phyloP scores from a whole-genome alignment of 495 filamentous ascomycete genomes.

The Tuber brumale region DNA sequence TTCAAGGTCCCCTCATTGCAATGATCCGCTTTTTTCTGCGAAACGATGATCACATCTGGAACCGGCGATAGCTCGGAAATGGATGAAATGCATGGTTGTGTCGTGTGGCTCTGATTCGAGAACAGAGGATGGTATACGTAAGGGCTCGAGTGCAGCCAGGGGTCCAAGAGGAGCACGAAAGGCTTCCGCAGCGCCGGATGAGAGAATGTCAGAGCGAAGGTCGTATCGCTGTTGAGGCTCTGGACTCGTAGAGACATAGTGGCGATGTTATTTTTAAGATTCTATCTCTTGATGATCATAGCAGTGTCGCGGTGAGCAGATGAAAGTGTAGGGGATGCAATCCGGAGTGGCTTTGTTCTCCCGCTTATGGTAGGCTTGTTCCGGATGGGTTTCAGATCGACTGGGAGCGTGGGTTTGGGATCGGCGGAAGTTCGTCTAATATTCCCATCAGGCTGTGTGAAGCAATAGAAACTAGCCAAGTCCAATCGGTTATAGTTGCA shows the following conservation, averaged over 20 bases:
- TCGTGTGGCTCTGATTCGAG: constrained; percentile 52
- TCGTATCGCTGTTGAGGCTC: constrained; percentile 63
- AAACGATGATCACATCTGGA: constrained; percentile 61
- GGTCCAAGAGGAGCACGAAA: constrained; percentile 64
- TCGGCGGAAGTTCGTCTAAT: background rate
- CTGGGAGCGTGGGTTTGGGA: background rate
- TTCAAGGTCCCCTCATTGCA: constrained; percentile 62
- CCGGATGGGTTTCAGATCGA: background rate
- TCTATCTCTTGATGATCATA: background rate
- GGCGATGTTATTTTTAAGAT: background rate
- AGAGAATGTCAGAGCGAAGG: constrained; percentile 60
- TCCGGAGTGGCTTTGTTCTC: background rate
- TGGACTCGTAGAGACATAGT: constrained; percentile 60
- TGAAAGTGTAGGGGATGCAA: background rate
- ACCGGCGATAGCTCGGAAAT: constrained; percentile 53
- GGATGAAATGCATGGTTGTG: constrained; percentile 53
- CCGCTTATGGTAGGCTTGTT: background rate
- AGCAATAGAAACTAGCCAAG: background rate
- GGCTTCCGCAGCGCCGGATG: constrained; percentile 23
- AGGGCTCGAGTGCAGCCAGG: constrained; percentile 60
- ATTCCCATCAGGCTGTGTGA: background rate
- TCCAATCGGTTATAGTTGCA: background rate
- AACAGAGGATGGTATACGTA: constrained; percentile 58
- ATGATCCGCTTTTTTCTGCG: constrained; percentile 65
- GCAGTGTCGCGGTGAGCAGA: background rate